A percentile compares a stretch with the other conserved stretches of the same genome.
Conservation (phyloP, 2,329 filamentous ascomycete species). For the Ophiostoma populinum region DNA sequence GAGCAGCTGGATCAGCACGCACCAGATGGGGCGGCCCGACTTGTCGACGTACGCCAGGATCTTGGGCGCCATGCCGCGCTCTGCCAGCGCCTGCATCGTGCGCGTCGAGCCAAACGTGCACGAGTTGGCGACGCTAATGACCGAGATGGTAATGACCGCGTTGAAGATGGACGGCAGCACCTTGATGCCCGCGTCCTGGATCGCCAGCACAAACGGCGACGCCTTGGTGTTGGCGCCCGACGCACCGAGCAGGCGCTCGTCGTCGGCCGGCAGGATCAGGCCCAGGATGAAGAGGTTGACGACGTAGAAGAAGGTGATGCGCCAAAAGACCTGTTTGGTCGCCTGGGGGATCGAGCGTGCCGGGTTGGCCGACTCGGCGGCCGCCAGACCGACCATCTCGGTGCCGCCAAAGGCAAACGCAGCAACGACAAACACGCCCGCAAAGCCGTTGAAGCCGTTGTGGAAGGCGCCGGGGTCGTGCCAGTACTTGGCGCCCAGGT, state of each 20-base stretch:
- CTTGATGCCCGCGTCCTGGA: constrained; percentile 30
- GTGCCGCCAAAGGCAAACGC: constrained; percentile 35
- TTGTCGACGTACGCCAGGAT: constrained; percentile 44
- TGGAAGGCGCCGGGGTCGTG: constrained; percentile 35
- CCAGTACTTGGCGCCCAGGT: constrained; percentile 46
- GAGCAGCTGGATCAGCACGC: constrained; percentile 32
- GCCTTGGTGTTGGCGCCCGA: constrained; percentile 25
- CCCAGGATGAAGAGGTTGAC: constrained; percentile 33
- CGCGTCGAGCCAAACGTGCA: constrained; percentile 33
- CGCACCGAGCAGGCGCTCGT: constrained; percentile 22
- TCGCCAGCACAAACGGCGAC: constrained; percentile 34
- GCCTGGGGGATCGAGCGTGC: constrained; percentile 30
- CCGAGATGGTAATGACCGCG: constrained; percentile 32
- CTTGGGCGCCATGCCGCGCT: constrained; percentile 33
- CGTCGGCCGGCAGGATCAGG: constrained; percentile 27
- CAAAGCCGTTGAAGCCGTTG: constrained; percentile 32
- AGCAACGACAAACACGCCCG: constrained; percentile 32
- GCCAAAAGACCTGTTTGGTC: constrained; percentile 37
- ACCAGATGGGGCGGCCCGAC: constrained; percentile 39
- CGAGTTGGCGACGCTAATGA: constrained; percentile 34
- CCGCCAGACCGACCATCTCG: constrained; percentile 33
- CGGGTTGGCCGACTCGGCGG: constrained; percentile 32
- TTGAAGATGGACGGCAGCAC: constrained; percentile 36
- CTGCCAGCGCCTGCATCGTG: constrained; percentile 31
- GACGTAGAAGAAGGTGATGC: constrained; percentile 34